phyloP scores from a whole-genome alignment of 2,329 filamentous ascomycete species.

The Aspergillus costaricaensis region DNA sequence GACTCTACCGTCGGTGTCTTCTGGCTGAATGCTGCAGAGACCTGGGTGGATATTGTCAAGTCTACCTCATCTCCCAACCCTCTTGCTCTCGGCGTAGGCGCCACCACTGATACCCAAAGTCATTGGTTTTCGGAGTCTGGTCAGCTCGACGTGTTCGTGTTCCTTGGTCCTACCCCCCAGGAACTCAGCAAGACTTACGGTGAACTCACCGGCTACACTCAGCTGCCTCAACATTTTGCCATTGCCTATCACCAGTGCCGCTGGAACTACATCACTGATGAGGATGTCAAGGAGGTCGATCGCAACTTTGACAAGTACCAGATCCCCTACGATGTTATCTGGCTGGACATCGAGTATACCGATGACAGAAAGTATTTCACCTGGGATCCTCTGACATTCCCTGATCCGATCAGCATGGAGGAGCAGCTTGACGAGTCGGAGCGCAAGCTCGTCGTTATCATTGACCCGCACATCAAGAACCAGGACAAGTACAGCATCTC shows the following conservation, averaged over 20 bases:
- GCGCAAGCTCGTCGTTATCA: constrained; percentile 89
- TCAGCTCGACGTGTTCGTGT: constrained; percentile 87
- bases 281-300: constrained; percentile 95
- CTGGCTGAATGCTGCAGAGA: constrained; percentile 96
- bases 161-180: constrained; percentile 83
- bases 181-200: constrained; percentile 81
- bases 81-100: constrained; percentile 68
- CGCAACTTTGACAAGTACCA: constrained; percentile 92
- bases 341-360: constrained; percentile 97
- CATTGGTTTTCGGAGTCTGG: constrained; percentile 97
- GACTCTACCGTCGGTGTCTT: constrained; percentile 93
- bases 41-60: constrained; percentile 95
- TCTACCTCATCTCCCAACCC: constrained; percentile 72
- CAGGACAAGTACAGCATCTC: constrained; percentile 73
- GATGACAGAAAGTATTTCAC: constrained; percentile 98
- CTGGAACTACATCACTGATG: constrained; percentile 98
- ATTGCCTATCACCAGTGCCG: constrained; percentile 96
- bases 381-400: constrained; percentile 88
- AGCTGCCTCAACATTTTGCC: constrained; percentile 87
- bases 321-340: constrained; percentile 98
- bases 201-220: constrained; percentile 87
- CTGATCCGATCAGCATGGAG: constrained; percentile 82
- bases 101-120: constrained; percentile 77
- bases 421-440: constrained; percentile 82
- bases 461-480: constrained; percentile 98